These are phyloP conservation scores for Litsea cubeba DNA, from an alignment of 164 flowering plant species.

Conservation along the genomic window DNA sequence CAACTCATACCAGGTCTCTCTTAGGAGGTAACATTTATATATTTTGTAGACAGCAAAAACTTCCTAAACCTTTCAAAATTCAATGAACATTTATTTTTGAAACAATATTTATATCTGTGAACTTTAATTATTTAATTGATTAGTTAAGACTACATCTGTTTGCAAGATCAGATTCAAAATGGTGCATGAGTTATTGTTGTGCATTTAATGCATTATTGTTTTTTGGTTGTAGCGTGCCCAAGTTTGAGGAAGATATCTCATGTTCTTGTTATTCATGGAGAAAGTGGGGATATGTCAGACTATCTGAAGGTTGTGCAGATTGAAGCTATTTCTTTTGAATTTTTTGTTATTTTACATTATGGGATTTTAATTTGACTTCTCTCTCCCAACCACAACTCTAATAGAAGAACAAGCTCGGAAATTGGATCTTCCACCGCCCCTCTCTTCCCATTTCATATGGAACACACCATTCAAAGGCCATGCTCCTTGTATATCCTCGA, in stretches of 20 bases:
- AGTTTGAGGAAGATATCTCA: conserved; percentile 53
- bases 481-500: conserved; percentile 87
- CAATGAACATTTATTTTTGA: background rate
- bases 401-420: conserved; percentile 72
- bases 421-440: conserved; percentile 92
- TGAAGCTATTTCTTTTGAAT: conserved; percentile 3
- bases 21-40: too few species aligned
- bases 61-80: background rate
- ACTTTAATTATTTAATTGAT: background rate
- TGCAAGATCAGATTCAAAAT: background rate
- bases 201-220: background rate
- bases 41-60: too few species aligned
- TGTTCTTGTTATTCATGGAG: conserved; percentile 91
- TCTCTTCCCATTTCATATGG: conserved; percentile 93
- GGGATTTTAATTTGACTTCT: background rate
- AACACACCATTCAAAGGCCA: conserved; percentile 98
- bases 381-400: conserved; percentile 4
- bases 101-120: background rate
- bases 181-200: background rate
- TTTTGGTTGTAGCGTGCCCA: conserved; percentile 82
- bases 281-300: conserved; percentile 65
- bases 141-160: too few species aligned
- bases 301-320: conserved; percentile 57
- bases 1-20: too few species aligned
- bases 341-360: background rate